Percentiles rank a stretch among this genome's conserved stretches.
Evolutionary conservation across 306 rosid genomes (phyloP).

Genomic region (Rubus idaeus): DNA sequence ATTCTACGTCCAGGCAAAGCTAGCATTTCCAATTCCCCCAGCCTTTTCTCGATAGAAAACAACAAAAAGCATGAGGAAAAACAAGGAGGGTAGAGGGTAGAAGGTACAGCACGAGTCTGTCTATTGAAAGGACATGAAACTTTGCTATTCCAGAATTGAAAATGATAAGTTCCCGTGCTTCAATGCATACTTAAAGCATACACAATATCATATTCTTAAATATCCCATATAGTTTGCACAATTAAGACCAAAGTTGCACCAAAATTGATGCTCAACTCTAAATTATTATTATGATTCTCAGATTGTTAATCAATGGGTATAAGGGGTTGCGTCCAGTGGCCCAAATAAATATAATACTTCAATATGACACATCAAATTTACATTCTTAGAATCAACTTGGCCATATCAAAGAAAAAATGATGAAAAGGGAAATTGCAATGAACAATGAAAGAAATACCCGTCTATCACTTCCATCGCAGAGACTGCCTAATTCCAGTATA

Average conservation of each 20-base stretch:
- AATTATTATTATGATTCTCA: constrained; percentile 1
- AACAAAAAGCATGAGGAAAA: background rate
- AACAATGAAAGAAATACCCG: constrained; percentile 28
- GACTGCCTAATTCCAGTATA: constrained; percentile 93
- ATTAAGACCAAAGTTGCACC: background rate
- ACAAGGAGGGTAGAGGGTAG: background rate
- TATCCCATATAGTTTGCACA: background rate
- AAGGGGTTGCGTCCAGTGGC: background rate
- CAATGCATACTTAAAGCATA: background rate
- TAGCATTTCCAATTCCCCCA: background rate
- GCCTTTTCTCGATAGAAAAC: background rate
- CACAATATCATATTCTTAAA: background rate
- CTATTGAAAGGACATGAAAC: background rate
- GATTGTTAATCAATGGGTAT: constrained; percentile 8
- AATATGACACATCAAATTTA: constrained; percentile 19
- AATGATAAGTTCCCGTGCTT: background rate
- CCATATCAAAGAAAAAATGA: background rate
- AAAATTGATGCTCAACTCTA: background rate
- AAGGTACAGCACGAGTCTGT: background rate
- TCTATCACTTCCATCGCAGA: constrained; percentile 69
- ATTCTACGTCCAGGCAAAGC: background rate
- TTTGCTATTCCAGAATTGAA: background rate
- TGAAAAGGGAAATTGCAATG: constrained; percentile 4
- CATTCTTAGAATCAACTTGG: constrained; percentile 17
- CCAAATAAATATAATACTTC: constrained; percentile 17